Percentiles rank a stretch among this genome's conserved stretches.
Evolutionary conservation across 2,329 filamentous ascomycete genomes (phyloP).

Genomic region (Cryphonectria japonica): DNA sequence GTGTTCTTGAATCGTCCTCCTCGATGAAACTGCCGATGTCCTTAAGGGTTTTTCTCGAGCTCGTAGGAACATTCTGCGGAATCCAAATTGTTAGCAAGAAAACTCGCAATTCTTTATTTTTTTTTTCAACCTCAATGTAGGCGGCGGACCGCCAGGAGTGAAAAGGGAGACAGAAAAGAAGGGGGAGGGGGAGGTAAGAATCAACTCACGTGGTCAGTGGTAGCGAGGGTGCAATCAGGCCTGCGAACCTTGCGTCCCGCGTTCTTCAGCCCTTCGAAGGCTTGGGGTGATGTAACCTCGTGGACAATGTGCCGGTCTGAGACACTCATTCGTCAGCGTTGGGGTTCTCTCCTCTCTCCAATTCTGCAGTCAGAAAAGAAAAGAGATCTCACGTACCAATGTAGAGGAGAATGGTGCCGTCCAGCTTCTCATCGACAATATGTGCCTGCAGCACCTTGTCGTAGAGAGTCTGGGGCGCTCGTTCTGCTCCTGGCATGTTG

Average conservation of each 20-base stretch:
- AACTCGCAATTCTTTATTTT: too few relatives aligned
- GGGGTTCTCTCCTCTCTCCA: neutral
- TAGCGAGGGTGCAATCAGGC: conserved; percentile 95
- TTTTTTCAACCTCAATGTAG: too few relatives aligned
- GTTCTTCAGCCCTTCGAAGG: conserved; percentile 93
- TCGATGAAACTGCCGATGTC: conserved; percentile 93
- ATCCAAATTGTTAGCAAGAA: conserved; percentile 27
- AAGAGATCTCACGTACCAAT: conserved; percentile 67
- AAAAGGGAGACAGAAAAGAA: neutral
- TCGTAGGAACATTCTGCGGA: conserved; percentile 85
- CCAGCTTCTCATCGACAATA: conserved; percentile 91
- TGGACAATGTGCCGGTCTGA: conserved; percentile 93
- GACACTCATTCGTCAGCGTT: conserved; percentile 5
- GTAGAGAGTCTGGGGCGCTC: conserved; percentile 82
- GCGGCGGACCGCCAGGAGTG: neutral
- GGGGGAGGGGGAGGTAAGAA: too few relatives aligned
- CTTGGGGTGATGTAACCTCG: conserved; percentile 98
- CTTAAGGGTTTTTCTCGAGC: conserved; percentile 89
- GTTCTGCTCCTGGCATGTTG: conserved; percentile 76
- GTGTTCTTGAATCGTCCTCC: conserved; percentile 88
- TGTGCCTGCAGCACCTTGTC: conserved; percentile 97
- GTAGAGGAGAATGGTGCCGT: conserved; percentile 90
- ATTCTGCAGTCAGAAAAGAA: neutral
- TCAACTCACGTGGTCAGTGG: conserved; percentile 86
- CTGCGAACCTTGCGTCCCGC: conserved; percentile 85